Percentiles rank a stretch among this genome's conserved stretches.
Conservation (phyloP, 2,329 filamentous ascomycete genomes). For the Zasmidium cellare region DNA sequence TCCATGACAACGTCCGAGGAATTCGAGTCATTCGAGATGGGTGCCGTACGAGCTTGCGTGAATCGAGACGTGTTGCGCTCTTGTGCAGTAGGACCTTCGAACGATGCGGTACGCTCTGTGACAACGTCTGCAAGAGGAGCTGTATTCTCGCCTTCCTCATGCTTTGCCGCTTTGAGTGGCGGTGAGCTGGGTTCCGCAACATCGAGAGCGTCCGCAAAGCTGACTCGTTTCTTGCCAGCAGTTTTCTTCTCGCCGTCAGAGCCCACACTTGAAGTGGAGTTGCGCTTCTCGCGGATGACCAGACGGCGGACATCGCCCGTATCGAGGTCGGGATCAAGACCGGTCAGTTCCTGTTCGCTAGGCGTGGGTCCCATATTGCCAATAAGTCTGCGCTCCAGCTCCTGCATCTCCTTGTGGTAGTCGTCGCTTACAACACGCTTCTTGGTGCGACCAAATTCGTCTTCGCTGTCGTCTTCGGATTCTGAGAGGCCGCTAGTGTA, state of each 20-base stretch:
- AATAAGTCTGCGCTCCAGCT: slow-evolving; percentile 75
- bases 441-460: slow-evolving; percentile 73
- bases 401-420: slow-evolving; percentile 79
- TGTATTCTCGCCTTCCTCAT: slow-evolving; percentile 24
- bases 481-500: slow-evolving; percentile 54
- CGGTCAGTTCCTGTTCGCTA: slow-evolving; percentile 33
- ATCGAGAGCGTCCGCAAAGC: slow-evolving; percentile 75
- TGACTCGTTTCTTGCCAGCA: slow-evolving; percentile 65
- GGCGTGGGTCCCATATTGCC: slow-evolving; percentile 58
- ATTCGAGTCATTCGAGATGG: neutral
- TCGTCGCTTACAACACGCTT: slow-evolving; percentile 67
- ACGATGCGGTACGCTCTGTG: slow-evolving; percentile 40
- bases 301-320: slow-evolving; percentile 59
- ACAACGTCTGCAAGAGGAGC: slow-evolving; percentile 38
- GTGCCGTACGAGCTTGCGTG: slow-evolving; percentile 31
- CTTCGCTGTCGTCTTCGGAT: slow-evolving; percentile 70
- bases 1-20: slow-evolving; percentile 6
- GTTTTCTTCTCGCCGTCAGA: slow-evolving; percentile 35
- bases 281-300: slow-evolving; percentile 40
- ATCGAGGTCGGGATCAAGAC: slow-evolving; percentile 45
- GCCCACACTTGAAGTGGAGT: slow-evolving; percentile 17
- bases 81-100: slow-evolving; percentile 19
- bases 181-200: slow-evolving; percentile 55
- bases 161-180: slow-evolving; percentile 27
- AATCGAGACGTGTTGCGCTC: slow-evolving; percentile 43